These are phyloP conservation scores for Paecilomyces sp. DNA, from an alignment of 2,329 filamentous ascomycete genomes.

Conservation along the genomic window DNA sequence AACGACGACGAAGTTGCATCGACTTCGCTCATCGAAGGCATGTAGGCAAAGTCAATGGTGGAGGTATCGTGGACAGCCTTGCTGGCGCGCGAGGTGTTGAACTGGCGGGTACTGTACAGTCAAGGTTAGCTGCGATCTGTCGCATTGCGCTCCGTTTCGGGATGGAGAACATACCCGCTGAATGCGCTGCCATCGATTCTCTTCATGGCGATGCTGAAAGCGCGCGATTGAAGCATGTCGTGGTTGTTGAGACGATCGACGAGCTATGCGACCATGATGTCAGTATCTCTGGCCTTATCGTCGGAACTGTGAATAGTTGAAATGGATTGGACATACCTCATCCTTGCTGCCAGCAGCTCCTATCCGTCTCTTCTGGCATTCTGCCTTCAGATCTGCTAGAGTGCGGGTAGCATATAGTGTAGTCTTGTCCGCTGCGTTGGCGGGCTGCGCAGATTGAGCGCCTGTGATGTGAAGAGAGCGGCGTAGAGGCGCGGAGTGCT, in stretches of 20 bases:
- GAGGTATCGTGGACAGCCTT: conserved; percentile 53
- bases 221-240: conserved; percentile 45
- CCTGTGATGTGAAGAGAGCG: conserved; percentile 56
- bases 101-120: conserved; percentile 39
- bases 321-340: conserved; percentile 33
- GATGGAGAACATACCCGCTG: conserved; percentile 25
- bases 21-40: conserved; percentile 45
- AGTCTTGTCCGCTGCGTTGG: conserved; percentile 45
- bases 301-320: background rate
- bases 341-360: conserved; percentile 40
- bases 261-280: conserved; percentile 29
- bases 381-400: conserved; percentile 43
- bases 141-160: conserved; percentile 10
- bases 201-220: conserved; percentile 49
- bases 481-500: conserved; percentile 25
- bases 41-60: conserved; percentile 57
- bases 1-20: conserved; percentile 24
- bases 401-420: conserved; percentile 45
- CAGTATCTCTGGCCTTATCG: background rate
- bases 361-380: conserved; percentile 45
- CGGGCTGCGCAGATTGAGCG: conserved; percentile 47
- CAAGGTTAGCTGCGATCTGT: background rate
- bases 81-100: conserved; percentile 54
- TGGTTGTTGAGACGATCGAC: conserved; percentile 47
- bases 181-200: conserved; percentile 38